Conservation (phyloP, 2,329 filamentous ascomycete species). For the Neopestalotiopsis rosae region DNA sequence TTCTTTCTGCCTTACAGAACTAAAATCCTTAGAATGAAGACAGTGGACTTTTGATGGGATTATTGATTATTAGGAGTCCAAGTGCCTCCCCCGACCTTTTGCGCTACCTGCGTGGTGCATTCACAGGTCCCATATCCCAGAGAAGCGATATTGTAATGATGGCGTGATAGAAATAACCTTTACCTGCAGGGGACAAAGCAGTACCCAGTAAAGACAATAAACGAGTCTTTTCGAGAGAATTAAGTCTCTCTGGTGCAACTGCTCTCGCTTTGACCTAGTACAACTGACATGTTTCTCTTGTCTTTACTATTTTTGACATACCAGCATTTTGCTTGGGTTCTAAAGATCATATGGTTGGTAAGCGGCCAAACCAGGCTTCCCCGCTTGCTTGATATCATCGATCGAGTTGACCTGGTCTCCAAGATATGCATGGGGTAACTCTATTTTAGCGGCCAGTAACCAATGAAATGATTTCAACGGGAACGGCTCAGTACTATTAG, state of each 20-base stretch:
- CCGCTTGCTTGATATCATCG: neutral
- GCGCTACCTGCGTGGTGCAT: neutral
- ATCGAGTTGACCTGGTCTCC: neutral
- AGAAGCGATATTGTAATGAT: neutral
- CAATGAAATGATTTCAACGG: neutral
- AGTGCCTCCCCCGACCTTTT: neutral
- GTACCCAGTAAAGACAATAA: neutral
- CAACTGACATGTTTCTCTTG: neutral
- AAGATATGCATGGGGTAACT: neutral
- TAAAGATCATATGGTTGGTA: neutral
- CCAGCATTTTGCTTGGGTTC: neutral
- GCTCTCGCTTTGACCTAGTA: neutral
- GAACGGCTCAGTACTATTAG: neutral
- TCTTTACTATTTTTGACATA: neutral
- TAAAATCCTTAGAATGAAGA: neutral
- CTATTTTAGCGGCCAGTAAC: neutral
- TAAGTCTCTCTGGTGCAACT: neutral
- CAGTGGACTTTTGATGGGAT: neutral
- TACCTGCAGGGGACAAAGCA: neutral
- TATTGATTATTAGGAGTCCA: neutral
- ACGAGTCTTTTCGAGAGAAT: neutral
- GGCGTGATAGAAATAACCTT: neutral
- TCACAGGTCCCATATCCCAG: neutral
- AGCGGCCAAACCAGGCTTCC: neutral
- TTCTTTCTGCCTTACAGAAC: neutral